A percentile compares a stretch with the other conserved stretches of the same genome.
phyloP scores from a whole-genome alignment of 1,284 basidiomycete genomes.

The Sparassis latifolia region DNA sequence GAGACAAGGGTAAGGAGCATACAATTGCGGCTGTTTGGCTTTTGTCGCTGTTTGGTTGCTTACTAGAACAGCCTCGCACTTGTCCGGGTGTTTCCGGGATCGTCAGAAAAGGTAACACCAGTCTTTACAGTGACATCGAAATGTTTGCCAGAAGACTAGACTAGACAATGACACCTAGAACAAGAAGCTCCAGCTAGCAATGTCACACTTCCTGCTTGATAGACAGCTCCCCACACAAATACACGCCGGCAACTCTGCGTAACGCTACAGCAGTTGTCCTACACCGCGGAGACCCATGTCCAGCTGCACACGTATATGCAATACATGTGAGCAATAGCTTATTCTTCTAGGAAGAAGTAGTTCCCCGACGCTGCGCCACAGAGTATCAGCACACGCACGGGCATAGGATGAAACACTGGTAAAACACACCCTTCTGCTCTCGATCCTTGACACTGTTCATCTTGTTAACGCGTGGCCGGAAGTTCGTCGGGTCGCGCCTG shows the following conservation, averaged over 20 bases:
- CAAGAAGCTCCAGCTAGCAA: too few relatives aligned
- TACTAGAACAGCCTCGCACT: slow-evolving; percentile 12
- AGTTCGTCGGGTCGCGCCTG: slow-evolving; percentile 93
- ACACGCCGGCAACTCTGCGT: not conserved
- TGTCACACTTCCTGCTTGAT: too few relatives aligned
- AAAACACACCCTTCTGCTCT: slow-evolving; percentile 79
- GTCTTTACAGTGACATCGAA: too few relatives aligned
- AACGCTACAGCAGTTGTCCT: slow-evolving; percentile 19
- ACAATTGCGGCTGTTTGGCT: slow-evolving; percentile 16
- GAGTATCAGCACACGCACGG: not conserved
- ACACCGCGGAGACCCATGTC: slow-evolving; percentile 14
- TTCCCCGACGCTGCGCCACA: slow-evolving; percentile 58
- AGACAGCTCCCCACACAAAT: too few relatives aligned
- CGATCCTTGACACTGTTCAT: slow-evolving; percentile 87
- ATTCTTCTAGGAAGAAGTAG: slow-evolving; percentile 90
- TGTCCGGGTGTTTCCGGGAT: slow-evolving; percentile 12
- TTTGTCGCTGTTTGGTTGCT: slow-evolving; percentile 22
- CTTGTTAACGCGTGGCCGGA: slow-evolving; percentile 92
- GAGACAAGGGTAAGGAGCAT: slow-evolving; percentile 17
- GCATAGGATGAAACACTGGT: not conserved
- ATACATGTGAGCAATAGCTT: slow-evolving; percentile 5
- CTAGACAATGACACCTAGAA: too few relatives aligned
- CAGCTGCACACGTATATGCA: slow-evolving; percentile 5
- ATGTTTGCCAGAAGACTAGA: too few relatives aligned
- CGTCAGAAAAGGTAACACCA: not conserved